These are phyloP conservation scores for Pneumocystis canis DNA, from an alignment of 1,139 yeast genomes.

Conservation along the genomic window DNA sequence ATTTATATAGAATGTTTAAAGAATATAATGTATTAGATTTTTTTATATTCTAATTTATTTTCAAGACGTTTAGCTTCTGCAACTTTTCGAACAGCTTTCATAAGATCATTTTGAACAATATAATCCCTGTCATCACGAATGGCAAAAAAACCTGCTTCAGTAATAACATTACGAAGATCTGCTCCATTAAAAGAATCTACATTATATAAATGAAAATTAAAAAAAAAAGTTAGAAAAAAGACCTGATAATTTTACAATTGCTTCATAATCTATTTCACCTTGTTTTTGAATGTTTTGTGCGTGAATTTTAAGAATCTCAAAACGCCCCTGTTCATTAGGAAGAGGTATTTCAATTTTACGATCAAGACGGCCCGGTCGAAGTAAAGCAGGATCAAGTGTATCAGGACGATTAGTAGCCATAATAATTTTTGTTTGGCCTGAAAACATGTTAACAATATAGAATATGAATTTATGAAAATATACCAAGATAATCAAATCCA, in stretches of 20 bases:
- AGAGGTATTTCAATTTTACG: conserved; percentile 91
- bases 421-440: conserved; percentile 76
- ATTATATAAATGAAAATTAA: conserved; percentile 14
- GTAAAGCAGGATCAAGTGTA: conserved; percentile 94
- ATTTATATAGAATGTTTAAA: neutral
- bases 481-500: conserved; percentile 89
- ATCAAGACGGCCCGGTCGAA: conserved; percentile 97
- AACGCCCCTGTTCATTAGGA: conserved; percentile 92
- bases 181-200: conserved; percentile 96
- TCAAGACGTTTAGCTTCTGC: conserved; percentile 94
- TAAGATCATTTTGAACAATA: conserved; percentile 79
- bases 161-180: conserved; percentile 88
- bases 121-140: conserved; percentile 95
- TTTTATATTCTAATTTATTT: conserved; percentile 76
- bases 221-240: neutral
- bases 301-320: conserved; percentile 91
- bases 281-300: conserved; percentile 71
- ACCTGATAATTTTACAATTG: conserved; percentile 69
- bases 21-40: neutral
- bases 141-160: conserved; percentile 99
- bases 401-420: conserved; percentile 99
- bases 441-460: neutral
- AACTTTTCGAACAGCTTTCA: conserved; percentile 97
- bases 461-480: neutral
- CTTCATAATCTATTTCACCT: conserved; percentile 95